These are phyloP conservation scores for Leonotis leonurus DNA, from an alignment of 257 asterid species.

Conservation along the genomic window DNA sequence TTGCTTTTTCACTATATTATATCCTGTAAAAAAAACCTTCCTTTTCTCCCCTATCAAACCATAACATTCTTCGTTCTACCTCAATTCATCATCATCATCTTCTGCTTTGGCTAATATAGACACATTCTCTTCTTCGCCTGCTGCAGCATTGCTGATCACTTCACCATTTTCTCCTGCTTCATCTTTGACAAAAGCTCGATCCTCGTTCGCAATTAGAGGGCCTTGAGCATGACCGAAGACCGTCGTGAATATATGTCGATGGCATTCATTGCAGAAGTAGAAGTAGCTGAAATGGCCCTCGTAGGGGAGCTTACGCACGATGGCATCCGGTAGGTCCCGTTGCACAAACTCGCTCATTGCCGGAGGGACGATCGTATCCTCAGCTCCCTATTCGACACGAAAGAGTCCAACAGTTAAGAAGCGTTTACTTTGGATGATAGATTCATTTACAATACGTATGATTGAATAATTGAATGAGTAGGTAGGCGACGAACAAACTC, in stretches of 20 bases:
- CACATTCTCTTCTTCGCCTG: slow-evolving; percentile 14
- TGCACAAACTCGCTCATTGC: slow-evolving; percentile 67
- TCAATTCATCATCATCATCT: slow-evolving; percentile 7
- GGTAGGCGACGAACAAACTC: neutral
- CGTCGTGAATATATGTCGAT: slow-evolving; percentile 55
- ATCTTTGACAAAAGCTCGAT: slow-evolving; percentile 19
- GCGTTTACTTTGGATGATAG: neutral
- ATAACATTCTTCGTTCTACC: neutral
- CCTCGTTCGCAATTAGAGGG: slow-evolving; percentile 35
- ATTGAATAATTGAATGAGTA: neutral
- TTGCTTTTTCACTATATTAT: neutral
- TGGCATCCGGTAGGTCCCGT: slow-evolving; percentile 76
- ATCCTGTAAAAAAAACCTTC: neutral
- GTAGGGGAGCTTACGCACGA: slow-evolving; percentile 74
- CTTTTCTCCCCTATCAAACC: neutral
- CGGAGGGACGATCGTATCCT: slow-evolving; percentile 81
- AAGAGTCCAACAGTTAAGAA: neutral
- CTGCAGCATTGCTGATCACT: slow-evolving; percentile 16
- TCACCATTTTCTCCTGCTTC: slow-evolving; percentile 24
- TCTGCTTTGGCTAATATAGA: slow-evolving; percentile 10
- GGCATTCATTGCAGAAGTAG: slow-evolving; percentile 80
- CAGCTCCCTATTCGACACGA: slow-evolving; percentile 55
- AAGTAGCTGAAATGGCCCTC: slow-evolving; percentile 89
- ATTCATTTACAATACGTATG: neutral
- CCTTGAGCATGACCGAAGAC: slow-evolving; percentile 77